A percentile compares a stretch with the other conserved stretches of the same genome.
Evolutionary conservation across 1,284 basidiomycete species (phyloP).

Genomic region (Entoloma clypeatum): DNA sequence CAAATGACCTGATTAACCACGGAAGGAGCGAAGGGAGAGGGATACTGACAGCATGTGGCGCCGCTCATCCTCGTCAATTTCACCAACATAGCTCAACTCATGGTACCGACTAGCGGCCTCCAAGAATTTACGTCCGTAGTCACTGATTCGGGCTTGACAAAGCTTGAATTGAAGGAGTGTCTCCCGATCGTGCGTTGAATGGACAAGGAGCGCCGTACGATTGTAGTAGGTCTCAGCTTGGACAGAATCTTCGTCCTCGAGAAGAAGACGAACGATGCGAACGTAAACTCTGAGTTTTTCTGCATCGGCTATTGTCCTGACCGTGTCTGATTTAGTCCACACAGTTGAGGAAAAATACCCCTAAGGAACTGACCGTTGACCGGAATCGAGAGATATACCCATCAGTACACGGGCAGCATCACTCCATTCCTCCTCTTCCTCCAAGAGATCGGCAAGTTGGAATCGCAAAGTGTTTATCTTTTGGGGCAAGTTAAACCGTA

Average conservation of each 20-base stretch:
- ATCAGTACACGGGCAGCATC: constrained; percentile 89
- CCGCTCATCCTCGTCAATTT: constrained; percentile 89
- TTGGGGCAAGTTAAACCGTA: constrained; percentile 1
- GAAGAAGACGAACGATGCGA: constrained; percentile 89
- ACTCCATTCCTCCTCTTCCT: constrained; percentile 89
- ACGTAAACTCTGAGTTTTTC: constrained; percentile 91
- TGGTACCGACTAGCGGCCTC: constrained; percentile 96
- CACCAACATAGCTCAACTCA: constrained; percentile 84
- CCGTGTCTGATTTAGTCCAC: constrained; percentile 1
- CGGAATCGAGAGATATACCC: constrained; percentile 88
- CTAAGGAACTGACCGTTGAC: constrained; percentile 60
- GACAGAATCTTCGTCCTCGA: constrained; percentile 93
- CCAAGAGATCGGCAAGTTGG: constrained; percentile 85
- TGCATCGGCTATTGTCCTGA: constrained; percentile 70
- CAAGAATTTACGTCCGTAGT: constrained; percentile 87
- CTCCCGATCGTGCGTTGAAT: constrained; percentile 72
- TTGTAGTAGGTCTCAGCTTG: constrained; percentile 97
- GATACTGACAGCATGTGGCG: constrained; percentile 74
- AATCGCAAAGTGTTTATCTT: constrained; percentile 83
- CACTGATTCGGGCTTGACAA: constrained; percentile 90
- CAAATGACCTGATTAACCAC: constrained; percentile 8
- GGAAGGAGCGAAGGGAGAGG: constrained; percentile 6
- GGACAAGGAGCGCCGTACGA: constrained; percentile 87
- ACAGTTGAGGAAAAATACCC: background rate
- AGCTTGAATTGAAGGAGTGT: constrained; percentile 81